Conservation (phyloP, 768 basidiomycete species). For the Boletus edulis region DNA sequence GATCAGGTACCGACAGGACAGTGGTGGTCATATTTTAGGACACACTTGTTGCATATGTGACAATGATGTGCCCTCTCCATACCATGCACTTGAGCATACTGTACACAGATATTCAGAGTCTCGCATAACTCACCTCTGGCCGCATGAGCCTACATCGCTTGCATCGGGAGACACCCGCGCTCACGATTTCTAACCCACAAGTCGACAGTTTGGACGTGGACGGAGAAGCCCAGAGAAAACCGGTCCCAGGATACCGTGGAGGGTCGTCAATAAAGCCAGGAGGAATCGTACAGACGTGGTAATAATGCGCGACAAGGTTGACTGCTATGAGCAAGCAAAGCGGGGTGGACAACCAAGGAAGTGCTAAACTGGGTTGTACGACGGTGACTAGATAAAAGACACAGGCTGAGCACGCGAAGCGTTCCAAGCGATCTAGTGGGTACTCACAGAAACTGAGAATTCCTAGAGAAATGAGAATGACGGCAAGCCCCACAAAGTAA, state of each 20-base stretch:
- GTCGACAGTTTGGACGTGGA: constrained; percentile 15
- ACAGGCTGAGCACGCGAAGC: not conserved
- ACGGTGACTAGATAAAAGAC: constrained; percentile 62
- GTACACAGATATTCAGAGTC: not conserved
- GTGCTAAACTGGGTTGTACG: constrained; percentile 63
- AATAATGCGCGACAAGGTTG: constrained; percentile 84
- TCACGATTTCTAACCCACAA: constrained; percentile 47
- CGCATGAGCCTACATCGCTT: constrained; percentile 63
- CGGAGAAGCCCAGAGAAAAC: constrained; percentile 57
- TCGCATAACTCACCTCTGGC: constrained; percentile 64
- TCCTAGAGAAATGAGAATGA: constrained; percentile 66
- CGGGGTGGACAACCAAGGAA: constrained; percentile 59
- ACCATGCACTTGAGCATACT: constrained; percentile 12
- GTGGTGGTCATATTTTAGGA: constrained; percentile 89
- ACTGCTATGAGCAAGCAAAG: constrained; percentile 70
- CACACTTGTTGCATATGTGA: constrained; percentile 84
- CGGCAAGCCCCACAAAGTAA: constrained; percentile 81
- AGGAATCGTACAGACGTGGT: constrained; percentile 70
- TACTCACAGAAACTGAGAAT: constrained; percentile 78
- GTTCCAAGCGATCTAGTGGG: not conserved
- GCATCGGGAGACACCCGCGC: constrained; percentile 58
- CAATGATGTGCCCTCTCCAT: constrained; percentile 89
- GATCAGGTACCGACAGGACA: constrained; percentile 65
- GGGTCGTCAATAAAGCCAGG: constrained; percentile 81
- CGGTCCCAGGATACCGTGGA: constrained; percentile 37